These are phyloP conservation scores for Poteriospumella lacustris DNA, from an alignment of 108 stramenopile genomes.

Conservation along the genomic window DNA sequence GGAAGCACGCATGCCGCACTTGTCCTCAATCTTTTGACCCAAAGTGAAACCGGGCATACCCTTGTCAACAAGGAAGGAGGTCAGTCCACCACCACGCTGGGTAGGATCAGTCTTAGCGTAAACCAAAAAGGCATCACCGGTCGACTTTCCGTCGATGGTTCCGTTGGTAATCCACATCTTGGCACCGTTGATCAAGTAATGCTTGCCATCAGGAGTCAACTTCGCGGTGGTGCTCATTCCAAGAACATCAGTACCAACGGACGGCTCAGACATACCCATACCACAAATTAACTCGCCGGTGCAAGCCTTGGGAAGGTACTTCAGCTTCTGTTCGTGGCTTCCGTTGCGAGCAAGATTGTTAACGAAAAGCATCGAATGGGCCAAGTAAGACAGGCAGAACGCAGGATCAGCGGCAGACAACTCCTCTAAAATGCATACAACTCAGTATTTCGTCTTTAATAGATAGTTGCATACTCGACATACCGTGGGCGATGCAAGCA, in stretches of 20 bases:
- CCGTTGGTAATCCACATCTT: slow-evolving; percentile 99
- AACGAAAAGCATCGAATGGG: slow-evolving; percentile 73
- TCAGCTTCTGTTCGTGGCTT: slow-evolving; percentile 42
- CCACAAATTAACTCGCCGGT: slow-evolving; percentile 79
- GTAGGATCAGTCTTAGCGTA: slow-evolving; percentile 78
- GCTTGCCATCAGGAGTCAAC: slow-evolving; percentile 35
- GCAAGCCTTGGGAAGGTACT: slow-evolving; percentile 71
- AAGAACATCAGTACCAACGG: slow-evolving; percentile 92
- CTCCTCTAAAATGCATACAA: slow-evolving; percentile 37
- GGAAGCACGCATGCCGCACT: slow-evolving; percentile 85
- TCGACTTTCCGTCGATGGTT: slow-evolving; percentile 70
- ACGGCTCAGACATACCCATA: slow-evolving; percentile 98
- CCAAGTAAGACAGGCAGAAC: slow-evolving; percentile 90
- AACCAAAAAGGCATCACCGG: slow-evolving; percentile 88
- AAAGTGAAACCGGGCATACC: slow-evolving; percentile 85
- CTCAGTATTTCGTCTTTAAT: not conserved
- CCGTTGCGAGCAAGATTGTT: slow-evolving; percentile 84
- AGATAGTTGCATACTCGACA: not conserved
- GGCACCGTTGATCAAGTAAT: slow-evolving; percentile 77
- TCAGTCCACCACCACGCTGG: slow-evolving; percentile 30
- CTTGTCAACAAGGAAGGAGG: slow-evolving; percentile 92
- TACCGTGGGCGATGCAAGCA: slow-evolving; percentile 42
- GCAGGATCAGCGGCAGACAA: slow-evolving; percentile 89
- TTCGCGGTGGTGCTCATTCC: slow-evolving; percentile 84
- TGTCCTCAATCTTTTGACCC: slow-evolving; percentile 91